These are phyloP conservation scores for Elongisporangium prolatum DNA, from an alignment of 352 stramenopile species.

Conservation along the genomic window DNA sequence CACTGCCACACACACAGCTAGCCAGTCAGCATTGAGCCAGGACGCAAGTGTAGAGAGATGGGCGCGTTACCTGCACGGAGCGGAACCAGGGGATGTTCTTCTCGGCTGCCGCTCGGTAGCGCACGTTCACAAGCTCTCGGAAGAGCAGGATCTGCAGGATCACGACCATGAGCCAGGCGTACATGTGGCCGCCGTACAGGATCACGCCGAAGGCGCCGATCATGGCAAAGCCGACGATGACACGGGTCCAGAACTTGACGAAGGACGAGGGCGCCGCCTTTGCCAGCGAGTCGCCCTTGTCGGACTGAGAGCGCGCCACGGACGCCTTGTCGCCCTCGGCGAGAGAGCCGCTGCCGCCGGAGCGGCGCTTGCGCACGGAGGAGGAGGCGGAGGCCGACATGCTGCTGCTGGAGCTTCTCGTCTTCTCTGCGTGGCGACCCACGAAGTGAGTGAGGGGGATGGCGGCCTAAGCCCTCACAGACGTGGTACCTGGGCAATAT, in stretches of 20 bases:
- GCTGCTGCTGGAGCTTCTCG: background rate
- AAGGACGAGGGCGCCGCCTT: constrained; percentile 20
- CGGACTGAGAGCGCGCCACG: constrained; percentile 10
- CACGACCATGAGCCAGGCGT: constrained; percentile 80
- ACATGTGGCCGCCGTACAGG: constrained; percentile 79
- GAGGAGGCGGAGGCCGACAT: background rate
- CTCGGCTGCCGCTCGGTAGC: constrained; percentile 93
- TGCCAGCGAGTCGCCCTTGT: constrained; percentile 24
- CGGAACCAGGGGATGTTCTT: constrained; percentile 97
- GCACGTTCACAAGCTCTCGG: constrained; percentile 97
- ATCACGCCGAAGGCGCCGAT: constrained; percentile 67
- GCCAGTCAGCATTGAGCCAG: constrained; percentile 1
- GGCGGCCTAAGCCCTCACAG: background rate
- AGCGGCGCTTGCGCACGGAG: constrained; percentile 39
- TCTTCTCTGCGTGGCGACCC: background rate
- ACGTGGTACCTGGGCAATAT: background rate
- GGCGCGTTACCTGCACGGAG: constrained; percentile 75
- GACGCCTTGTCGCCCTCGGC: constrained; percentile 11
- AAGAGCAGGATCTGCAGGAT: constrained; percentile 90
- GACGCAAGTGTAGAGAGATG: background rate
- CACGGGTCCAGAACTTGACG: constrained; percentile 67
- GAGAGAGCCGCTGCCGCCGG: background rate
- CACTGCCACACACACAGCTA: constrained; percentile 56
- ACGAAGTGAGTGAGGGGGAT: background rate
- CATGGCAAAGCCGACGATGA: constrained; percentile 73